These are phyloP conservation scores for Lactifluus echinatus DNA, from an alignment of 768 basidiomycete species.

Conservation along the genomic window DNA sequence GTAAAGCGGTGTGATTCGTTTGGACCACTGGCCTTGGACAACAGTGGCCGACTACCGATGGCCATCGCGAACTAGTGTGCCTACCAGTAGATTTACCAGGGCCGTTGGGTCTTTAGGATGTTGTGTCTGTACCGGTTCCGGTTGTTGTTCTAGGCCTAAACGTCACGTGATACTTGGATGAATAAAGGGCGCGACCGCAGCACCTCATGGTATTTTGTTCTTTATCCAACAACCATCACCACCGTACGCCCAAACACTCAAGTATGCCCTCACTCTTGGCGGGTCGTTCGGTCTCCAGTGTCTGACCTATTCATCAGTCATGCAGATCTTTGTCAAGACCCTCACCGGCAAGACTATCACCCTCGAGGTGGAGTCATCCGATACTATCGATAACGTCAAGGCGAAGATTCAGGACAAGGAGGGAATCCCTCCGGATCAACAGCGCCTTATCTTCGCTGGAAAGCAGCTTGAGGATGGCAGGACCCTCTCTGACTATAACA, in stretches of 20 bases:
- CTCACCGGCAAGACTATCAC: slow-evolving; percentile 31
- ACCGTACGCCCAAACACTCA: neutral
- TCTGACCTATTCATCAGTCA: slow-evolving; percentile 3
- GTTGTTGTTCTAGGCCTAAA: neutral
- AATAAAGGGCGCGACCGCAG: slow-evolving; percentile 2
- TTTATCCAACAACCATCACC: slow-evolving; percentile 14
- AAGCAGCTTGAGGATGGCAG: slow-evolving; percentile 55
- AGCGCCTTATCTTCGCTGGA: slow-evolving; percentile 30
- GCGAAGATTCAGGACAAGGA: slow-evolving; percentile 32
- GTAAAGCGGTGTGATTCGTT: no score
- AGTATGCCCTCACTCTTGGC: neutral
- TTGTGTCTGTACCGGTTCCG: no score
- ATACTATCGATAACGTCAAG: slow-evolving; percentile 31
- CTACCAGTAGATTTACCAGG: no score
- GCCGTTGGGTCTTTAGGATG: no score
- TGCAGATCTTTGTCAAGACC: slow-evolving; percentile 32
- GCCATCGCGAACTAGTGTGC: no score
- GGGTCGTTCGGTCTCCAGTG: neutral
- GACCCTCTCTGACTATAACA: slow-evolving; percentile 31
- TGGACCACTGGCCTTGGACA: no score
- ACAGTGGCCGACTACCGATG: neutral
- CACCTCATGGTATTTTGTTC: neutral
- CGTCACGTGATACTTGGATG: slow-evolving; percentile 8
- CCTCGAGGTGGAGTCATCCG: slow-evolving; percentile 31
- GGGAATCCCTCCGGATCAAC: slow-evolving; percentile 30